Evolutionary conservation across 2,329 filamentous ascomycete species (phyloP), one percentile per base, ranked within the genome.

Genomic region (Calonectria hawksworthii): DNA sequence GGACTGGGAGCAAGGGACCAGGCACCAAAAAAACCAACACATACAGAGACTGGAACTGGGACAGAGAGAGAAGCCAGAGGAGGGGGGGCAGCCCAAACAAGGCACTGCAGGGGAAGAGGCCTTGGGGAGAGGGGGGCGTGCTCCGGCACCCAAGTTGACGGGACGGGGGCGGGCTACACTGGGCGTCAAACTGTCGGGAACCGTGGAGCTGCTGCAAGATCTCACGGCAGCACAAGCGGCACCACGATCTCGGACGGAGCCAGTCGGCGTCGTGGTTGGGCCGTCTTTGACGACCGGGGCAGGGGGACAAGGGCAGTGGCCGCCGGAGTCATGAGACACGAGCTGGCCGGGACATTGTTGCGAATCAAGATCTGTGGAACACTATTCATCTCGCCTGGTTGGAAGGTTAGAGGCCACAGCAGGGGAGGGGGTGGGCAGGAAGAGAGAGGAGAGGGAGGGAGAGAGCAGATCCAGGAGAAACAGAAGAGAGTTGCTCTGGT

Each of bases 331-430:
- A 61, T 81, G 74, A 81, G 79, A 80, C 79, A 81, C 14, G 41
- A 75, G 74, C 77, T 78, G 75, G 76, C 80, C 82, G 82, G 82
- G 82, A 81, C 79, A 84, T 83, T 83, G 82, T 81, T 82, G 79
- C 80, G 80, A 80, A 79, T 79, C 80, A 82, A 85, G 84, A 85
- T 86, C 84, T 85, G 85, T 86, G 83, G 79, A 76, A 85, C 85
- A 77, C 79, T 72, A 75, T 83, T 54, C 83, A 85, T 85, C 84
- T 85, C 81, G 83, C 80, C 81, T 83, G 81, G 80, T 81, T 78
- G 74, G 78, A 83, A 82, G 79, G 75, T 80, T 78, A n/a, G 77
- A 80, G 78, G 74, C 68, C 73, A 75, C 32, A n/a, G 14, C 63
- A 32, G 63, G 21, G 38, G 8, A 47, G 26, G 36, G 26, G 61